phyloP scores from a whole-genome alignment of 371 early-diverging fungal genomes.

The Mucor piriformis region DNA sequence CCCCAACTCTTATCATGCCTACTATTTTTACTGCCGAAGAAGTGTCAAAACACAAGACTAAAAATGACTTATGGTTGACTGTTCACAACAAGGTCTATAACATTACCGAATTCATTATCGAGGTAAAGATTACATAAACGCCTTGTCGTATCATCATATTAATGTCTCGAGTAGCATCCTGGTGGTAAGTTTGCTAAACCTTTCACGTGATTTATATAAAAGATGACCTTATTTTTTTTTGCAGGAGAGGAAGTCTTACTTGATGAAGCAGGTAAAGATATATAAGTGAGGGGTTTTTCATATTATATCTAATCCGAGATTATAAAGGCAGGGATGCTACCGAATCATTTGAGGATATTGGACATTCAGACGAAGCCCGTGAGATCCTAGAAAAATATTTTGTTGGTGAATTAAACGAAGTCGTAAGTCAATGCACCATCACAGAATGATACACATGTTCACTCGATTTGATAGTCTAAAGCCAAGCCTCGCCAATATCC shows the following conservation, averaged over 20 bases:
- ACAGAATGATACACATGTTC: not conserved
- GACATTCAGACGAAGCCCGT: conserved; percentile 81
- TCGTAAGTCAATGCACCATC: conserved; percentile 30
- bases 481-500: conserved; percentile 26
- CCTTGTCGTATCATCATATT: not conserved
- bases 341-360: conserved; percentile 88
- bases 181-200: conserved; percentile 49
- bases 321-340: conserved; percentile 73
- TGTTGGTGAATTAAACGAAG: conserved; percentile 46
- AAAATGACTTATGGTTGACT: conserved; percentile 67
- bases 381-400: conserved; percentile 43
- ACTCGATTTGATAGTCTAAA: conserved; percentile 21
- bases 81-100: conserved; percentile 87
- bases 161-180: conserved; percentile 39
- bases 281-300: conserved; percentile 60
- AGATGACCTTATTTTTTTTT: not conserved
- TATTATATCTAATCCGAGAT: not conserved
- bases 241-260: conserved; percentile 66
- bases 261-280: conserved; percentile 54
- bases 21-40: conserved; percentile 44
- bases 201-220: not conserved
- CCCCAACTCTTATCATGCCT: conserved; percentile 12
- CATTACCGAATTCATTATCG: conserved; percentile 75
- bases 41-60: conserved; percentile 61
- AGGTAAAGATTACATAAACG: conserved; percentile 41